Evolutionary conservation across 1,284 basidiomycete genomes (phyloP), one percentile per base, ranked within the genome.

Genomic region (Moesziomyces parantarcticus): DNA sequence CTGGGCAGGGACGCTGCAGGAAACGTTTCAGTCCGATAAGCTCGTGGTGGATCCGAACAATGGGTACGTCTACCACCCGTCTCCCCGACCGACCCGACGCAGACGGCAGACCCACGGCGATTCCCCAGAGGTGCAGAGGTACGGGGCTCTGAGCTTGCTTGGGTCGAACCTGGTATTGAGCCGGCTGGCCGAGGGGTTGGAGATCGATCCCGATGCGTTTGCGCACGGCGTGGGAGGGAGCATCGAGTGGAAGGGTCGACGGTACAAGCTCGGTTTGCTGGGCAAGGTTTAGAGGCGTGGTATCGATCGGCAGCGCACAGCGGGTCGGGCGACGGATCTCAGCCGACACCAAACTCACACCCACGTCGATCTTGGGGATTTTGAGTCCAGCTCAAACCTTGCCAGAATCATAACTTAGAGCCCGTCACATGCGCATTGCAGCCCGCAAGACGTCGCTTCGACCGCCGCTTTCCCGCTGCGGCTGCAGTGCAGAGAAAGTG

Each of bases 31-130:
- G 5, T 80, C 83, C 0, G 48, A 68, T 2, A 14, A 52, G 5
- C 62, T 84, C 7, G 55, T 65, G 14, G 73, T 79, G 18, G 81
- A 83, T 57, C 49, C 62, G 3, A 22, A 18, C 3, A 75, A 75
- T 7, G 83, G 83, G 6, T 83, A 83, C 43, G 70, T 84, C 2
- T 84, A 81, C 41, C 83, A 84, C 53, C 83, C 83, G 1, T 84
- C 80, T 1, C 83, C 83, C 0, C 23, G 48, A 9, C 47, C 52
- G 1, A 55, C 55, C 9, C 18, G 46, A 2, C 47, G 56, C 3
- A 32, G 39, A 7, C 47, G 40, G 14, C 14, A 18, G 3, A 8
- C 18, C 0, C 14, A 21, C 21, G 21, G n/a, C n/a, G 23, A 9
- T 20, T 13, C 21, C 0, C 1, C n/a, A 23, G 49, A 48, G 11